These are phyloP conservation scores for Zymoseptoria crescenta DNA, from an alignment of 2,329 filamentous ascomycete genomes.

Conservation along the genomic window DNA sequence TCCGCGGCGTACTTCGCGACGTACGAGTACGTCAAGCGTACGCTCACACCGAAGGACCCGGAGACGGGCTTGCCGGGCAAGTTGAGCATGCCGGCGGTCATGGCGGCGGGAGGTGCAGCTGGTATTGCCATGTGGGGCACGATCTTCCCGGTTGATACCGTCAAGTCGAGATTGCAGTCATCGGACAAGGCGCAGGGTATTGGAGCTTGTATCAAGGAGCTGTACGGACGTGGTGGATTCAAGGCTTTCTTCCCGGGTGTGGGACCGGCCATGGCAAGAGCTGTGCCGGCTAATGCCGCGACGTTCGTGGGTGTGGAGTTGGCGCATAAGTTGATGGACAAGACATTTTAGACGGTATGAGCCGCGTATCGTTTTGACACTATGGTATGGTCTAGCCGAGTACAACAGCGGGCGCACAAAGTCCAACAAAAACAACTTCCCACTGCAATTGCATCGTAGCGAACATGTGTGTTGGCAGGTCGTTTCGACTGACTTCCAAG, in stretches of 20 bases:
- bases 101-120: slow-evolving; percentile 78
- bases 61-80: slow-evolving; percentile 63
- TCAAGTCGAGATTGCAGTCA: slow-evolving; percentile 90
- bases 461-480: too few relatives aligned
- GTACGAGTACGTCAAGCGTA: slow-evolving; percentile 91
- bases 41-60: slow-evolving; percentile 73
- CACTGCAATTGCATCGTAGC: too few relatives aligned
- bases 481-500: too few relatives aligned
- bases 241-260: slow-evolving; percentile 97
- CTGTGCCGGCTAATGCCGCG: slow-evolving; percentile 91
- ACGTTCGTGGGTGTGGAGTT: slow-evolving; percentile 85
- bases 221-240: slow-evolving; percentile 76
- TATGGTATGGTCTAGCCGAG: too few relatives aligned
- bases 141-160: slow-evolving; percentile 93
- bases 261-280: slow-evolving; percentile 82
- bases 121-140: slow-evolving; percentile 99
- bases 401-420: too few relatives aligned
- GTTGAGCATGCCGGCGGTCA: slow-evolving; percentile 73
- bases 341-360: slow-evolving; percentile 47
- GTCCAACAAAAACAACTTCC: too few relatives aligned
- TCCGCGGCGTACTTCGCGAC: slow-evolving; percentile 93
- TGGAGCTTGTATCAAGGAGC: slow-evolving; percentile 65
- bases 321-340: slow-evolving; percentile 75
- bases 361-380: too few relatives aligned
- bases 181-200: slow-evolving; percentile 79